Evolutionary conservation across 371 early-diverging fungal genomes (phyloP).

Genomic region (Syncephalastrum sp.): DNA sequence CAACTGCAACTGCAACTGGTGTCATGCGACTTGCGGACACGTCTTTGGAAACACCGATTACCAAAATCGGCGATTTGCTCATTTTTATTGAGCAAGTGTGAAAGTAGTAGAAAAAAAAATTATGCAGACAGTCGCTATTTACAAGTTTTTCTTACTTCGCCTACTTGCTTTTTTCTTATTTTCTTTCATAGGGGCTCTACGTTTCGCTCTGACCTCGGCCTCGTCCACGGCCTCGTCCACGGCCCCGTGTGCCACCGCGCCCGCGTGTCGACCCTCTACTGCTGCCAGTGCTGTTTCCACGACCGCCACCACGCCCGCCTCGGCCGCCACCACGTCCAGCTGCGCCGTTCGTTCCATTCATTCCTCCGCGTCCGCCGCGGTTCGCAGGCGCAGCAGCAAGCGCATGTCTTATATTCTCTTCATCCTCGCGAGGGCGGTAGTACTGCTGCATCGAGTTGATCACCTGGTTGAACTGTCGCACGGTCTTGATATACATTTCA

Average conservation of each 20-base stretch:
- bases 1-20: too few relatives aligned
- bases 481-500: slow-evolving; percentile 58
- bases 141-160: too few relatives aligned
- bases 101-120: too few relatives aligned
- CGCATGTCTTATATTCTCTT: slow-evolving; percentile 1
- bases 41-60: too few relatives aligned
- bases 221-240: slow-evolving; percentile 18
- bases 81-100: too few relatives aligned
- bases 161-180: too few relatives aligned
- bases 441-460: slow-evolving; percentile 40
- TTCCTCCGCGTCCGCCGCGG: neutral
- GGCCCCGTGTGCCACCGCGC: slow-evolving; percentile 12
- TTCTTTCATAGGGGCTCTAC: too few relatives aligned
- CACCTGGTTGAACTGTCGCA: slow-evolving; percentile 43
- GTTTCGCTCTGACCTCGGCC: slow-evolving; percentile 7
- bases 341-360: slow-evolving; percentile 9
- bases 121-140: too few relatives aligned
- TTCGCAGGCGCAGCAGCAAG: slow-evolving; percentile 1
- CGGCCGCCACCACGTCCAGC: slow-evolving; percentile 12
- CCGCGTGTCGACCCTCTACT: slow-evolving; percentile 3
- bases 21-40: too few relatives aligned
- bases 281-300: slow-evolving; percentile 1
- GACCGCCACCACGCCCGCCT: slow-evolving; percentile 3
- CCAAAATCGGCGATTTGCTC: too few relatives aligned
- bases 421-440: slow-evolving; percentile 29